A percentile compares a stretch with the other conserved stretches of the same genome.
phyloP scores from a whole-genome alignment of 495 filamentous ascomycete genomes.

The Neurospora sp. region DNA sequence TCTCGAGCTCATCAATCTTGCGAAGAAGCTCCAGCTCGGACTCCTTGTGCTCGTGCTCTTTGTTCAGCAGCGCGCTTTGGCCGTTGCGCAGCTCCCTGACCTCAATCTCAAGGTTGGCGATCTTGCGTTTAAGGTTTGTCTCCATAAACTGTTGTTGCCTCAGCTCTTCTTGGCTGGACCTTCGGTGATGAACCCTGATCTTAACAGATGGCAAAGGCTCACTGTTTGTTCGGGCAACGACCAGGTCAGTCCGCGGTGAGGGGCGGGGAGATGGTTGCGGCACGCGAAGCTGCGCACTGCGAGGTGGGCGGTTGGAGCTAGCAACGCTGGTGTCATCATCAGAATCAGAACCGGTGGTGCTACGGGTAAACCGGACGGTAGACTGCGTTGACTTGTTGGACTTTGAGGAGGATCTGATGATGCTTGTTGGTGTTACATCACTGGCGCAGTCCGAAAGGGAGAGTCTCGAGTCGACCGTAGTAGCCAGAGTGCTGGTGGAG shows the following conservation, averaged over 20 bases:
- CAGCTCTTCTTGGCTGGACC: neutral
- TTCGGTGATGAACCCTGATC: slow-evolving; percentile 17
- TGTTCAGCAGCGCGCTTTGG: neutral
- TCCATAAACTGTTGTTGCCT: neutral
- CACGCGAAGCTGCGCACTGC: slow-evolving; percentile 25
- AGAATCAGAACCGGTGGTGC: slow-evolving; percentile 17
- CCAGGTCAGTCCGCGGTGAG: neutral
- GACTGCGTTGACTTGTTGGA: slow-evolving; percentile 21
- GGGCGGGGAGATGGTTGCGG: neutral
- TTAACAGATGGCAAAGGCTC: neutral
- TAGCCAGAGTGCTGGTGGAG: slow-evolving; percentile 36
- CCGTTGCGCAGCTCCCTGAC: neutral
- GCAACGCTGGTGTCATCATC: slow-evolving; percentile 12
- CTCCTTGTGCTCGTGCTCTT: slow-evolving; percentile 10
- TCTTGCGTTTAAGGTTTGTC: neutral
- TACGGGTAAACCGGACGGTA: slow-evolving; percentile 24
- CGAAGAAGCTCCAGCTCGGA: slow-evolving; percentile 9
- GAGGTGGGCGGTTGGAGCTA: slow-evolving; percentile 16
- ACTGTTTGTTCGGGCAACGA: neutral
- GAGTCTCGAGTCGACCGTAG: slow-evolving; percentile 19
- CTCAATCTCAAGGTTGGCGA: neutral
- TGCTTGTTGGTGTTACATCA: slow-evolving; percentile 24
- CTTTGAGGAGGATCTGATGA: slow-evolving; percentile 16
- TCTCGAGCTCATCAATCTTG: neutral
- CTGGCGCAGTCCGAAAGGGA: slow-evolving; percentile 20